A percentile compares a stretch with the other conserved stretches of the same genome.
Conservation (phyloP, 1,284 basidiomycete genomes). For the Thecaphora frezii region DNA sequence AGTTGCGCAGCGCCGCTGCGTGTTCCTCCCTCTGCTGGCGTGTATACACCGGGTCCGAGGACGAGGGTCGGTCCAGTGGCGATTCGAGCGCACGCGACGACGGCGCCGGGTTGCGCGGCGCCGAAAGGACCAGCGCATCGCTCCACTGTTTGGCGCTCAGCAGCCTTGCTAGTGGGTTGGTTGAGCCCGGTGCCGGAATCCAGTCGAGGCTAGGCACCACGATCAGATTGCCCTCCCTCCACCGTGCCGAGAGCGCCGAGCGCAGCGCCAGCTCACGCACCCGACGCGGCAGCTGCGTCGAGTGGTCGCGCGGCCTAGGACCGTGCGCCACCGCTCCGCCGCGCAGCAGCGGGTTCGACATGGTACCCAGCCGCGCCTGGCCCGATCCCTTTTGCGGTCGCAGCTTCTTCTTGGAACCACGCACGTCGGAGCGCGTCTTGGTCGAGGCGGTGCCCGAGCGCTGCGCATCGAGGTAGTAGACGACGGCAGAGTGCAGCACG, state of each 20-base stretch:
- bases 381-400: constrained; percentile 90
- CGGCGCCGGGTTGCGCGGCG: constrained; percentile 44
- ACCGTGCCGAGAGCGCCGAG: constrained; percentile 78
- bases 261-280: constrained; percentile 90
- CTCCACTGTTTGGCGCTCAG: constrained; percentile 48
- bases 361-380: constrained; percentile 83
- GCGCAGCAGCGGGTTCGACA: constrained; percentile 81
- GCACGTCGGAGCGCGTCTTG: constrained; percentile 86
- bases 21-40: constrained; percentile 42
- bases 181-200: constrained; percentile 49
- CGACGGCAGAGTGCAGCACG: constrained; percentile 88
- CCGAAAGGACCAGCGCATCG: constrained; percentile 53
- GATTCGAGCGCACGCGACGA: constrained; percentile 18
- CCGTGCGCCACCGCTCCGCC: constrained; percentile 91
- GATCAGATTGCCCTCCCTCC: constrained; percentile 73
- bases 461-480: constrained; percentile 82
- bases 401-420: constrained; percentile 83
- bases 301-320: constrained; percentile 85
- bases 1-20: constrained; percentile 38
- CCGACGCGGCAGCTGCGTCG: constrained; percentile 84
- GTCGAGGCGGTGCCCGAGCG: constrained; percentile 88
- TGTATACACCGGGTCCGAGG: constrained; percentile 48
- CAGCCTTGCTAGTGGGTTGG: constrained; percentile 40
- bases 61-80: constrained; percentile 26
- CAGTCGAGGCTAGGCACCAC: constrained; percentile 68